Evolutionary conservation across 108 stramenopile genomes (phyloP).

Genomic region (Pseudonitzschia delicatissima): DNA sequence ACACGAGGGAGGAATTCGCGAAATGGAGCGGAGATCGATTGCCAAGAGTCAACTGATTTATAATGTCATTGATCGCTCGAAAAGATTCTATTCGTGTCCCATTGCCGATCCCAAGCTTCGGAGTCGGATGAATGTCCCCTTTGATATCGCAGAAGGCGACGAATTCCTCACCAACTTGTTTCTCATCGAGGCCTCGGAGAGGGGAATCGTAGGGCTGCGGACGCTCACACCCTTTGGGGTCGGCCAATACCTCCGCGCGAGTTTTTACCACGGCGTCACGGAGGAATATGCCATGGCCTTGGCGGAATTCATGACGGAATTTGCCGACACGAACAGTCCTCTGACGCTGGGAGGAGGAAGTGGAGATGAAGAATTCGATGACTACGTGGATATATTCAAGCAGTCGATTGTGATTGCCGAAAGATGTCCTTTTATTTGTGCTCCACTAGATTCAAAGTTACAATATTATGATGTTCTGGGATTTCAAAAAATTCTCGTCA

Average conservation of each 20-base stretch:
- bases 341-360: too few species aligned
- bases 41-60: conserved; percentile 33
- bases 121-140: not conserved
- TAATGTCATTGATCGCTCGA: conserved; percentile 29
- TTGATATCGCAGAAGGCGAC: not conserved
- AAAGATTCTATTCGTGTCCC: conserved; percentile 35
- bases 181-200: conserved; percentile 37
- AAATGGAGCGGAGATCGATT: conserved; percentile 27
- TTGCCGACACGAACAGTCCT: too few species aligned
- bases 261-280: conserved; percentile 42
- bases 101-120: not conserved
- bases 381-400: too few species aligned
- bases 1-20: conserved; percentile 25
- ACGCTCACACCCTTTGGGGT: conserved; percentile 38
- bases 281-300: conserved; percentile 25
- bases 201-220: conserved; percentile 36
- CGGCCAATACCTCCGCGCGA: conserved; percentile 32
- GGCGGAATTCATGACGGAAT: not conserved
- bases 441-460: too few species aligned
- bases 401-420: too few species aligned
- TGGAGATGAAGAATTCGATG: too few species aligned
- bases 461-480: too few species aligned
- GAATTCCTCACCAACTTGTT: conserved; percentile 12
- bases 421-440: too few species aligned
- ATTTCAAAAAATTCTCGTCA: too few species aligned